Base-by-base conservation (phyloP, 2,329 filamentous ascomycete genomes). In the Fusarium veterinarium region DNA sequence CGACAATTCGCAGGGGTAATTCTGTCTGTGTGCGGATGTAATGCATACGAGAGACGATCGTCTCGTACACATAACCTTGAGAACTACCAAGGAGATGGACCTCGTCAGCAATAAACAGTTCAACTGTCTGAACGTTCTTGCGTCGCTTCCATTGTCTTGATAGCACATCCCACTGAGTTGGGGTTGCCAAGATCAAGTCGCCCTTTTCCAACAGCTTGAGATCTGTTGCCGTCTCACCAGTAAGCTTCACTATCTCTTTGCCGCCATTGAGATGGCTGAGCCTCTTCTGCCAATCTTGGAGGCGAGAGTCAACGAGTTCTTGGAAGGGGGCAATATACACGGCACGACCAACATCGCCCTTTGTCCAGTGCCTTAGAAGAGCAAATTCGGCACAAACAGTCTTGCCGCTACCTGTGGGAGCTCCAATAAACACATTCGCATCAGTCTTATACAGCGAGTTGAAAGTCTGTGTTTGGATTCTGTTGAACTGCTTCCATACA, bases 331-430 rank as follows among this genome's bases (percentile, higher is more conserved):
- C 95, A 76, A 99, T 90, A 78, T 99, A 99, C 28, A 99, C 93
- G 28, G 95, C 95, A 67, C 94, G 92, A 2, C 94, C 93, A 33
- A 79, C 77, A 20, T 81, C 80, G 10, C 75, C 73, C 58, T 83
- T 80, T 61, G 89, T 86, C 95, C 96, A 99, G 81, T 97, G 94
- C 60, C 92, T 92, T 31, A 99, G 85, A 55, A 99, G 86, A 11
- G 96, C 93, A 83, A 99, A 96, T 81, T 99, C 96, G 4, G 96
- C 96, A 79, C 96, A 98, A 4, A 98, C 91, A 3, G 96, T 98
- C 87, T 99, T 99, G 66, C 96, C 96, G 79, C 94, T 97, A 46
- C 96, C 95, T 13, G 95, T 95, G 2, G 96, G 92, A n/a, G 95
- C 92, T 49, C 94, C 95, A 71, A 99, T 85, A 71, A 99, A 94